A percentile compares a stretch with the other conserved stretches of the same genome.
These are phyloP conservation scores for Rhodotorula sp. DNA, from an alignment of 1,284 basidiomycete genomes.

Conservation along the genomic window DNA sequence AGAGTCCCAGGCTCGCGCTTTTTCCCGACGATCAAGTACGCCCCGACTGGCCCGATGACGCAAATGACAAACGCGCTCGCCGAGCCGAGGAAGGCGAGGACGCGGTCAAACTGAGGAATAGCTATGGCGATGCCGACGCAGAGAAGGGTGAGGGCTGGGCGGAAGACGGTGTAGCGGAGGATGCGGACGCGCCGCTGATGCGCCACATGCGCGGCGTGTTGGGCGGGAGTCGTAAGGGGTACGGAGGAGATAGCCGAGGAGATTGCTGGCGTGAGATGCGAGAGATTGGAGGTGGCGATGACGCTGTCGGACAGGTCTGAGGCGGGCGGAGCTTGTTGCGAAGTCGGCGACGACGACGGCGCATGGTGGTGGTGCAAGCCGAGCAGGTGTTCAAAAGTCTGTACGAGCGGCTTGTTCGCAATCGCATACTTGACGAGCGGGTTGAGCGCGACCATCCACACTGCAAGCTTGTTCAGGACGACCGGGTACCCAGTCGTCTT, in stretches of 20 bases:
- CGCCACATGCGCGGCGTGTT: no score
- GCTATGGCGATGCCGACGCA: slow-evolving; percentile 70
- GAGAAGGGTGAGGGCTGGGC: slow-evolving; percentile 61
- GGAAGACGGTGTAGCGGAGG: slow-evolving; percentile 51
- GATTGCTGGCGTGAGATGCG: background rate
- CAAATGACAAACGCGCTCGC: slow-evolving; percentile 74
- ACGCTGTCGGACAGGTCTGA: slow-evolving; percentile 1
- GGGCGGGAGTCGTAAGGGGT: background rate
- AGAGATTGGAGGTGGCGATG: background rate
- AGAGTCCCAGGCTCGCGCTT: background rate
- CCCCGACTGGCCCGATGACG: slow-evolving; percentile 69
- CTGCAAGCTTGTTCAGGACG: slow-evolving; percentile 68
- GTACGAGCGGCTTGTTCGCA: slow-evolving; percentile 77
- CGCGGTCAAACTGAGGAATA: slow-evolving; percentile 78
- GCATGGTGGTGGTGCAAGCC: slow-evolving; percentile 55
- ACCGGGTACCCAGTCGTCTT: slow-evolving; percentile 71
- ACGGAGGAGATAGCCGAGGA: background rate
- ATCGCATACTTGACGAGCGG: slow-evolving; percentile 76
- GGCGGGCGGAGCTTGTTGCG: background rate
- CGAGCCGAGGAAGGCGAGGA: slow-evolving; percentile 82
- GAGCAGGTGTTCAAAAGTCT: slow-evolving; percentile 72
- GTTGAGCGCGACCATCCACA: slow-evolving; percentile 78
- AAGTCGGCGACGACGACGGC: background rate
- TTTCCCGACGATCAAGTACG: slow-evolving; percentile 19
- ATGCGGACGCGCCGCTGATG: background rate